Conservation (phyloP, 331 rosid genomes). For the Saraca asoca region DNA sequence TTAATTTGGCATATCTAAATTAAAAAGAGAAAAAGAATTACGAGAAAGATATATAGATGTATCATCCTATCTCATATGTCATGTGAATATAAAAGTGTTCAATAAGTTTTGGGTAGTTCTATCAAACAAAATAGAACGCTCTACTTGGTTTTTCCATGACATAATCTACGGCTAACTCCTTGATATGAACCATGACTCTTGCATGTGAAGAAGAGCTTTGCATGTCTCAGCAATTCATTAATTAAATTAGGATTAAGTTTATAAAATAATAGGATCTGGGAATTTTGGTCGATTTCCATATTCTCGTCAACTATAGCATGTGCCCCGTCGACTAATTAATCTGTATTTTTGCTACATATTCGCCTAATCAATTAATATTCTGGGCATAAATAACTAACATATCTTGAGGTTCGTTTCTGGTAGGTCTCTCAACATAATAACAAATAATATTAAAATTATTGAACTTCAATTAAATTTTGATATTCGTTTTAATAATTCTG, state of each 20-base stretch:
- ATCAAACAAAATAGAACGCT: not conserved
- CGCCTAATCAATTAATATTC: slow-evolving; percentile 30
- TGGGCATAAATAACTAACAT: slow-evolving; percentile 41
- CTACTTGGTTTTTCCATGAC: not conserved
- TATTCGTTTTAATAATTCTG: slow-evolving; percentile 1
- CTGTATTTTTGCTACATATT: slow-evolving; percentile 28
- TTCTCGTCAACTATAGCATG: slow-evolving; percentile 57
- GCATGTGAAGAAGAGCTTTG: slow-evolving; percentile 45
- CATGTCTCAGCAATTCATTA: slow-evolving; percentile 14
- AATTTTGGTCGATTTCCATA: slow-evolving; percentile 68
- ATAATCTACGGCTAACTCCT: slow-evolving; percentile 18
- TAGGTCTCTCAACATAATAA: slow-evolving; percentile 34
- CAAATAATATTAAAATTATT: not conserved
- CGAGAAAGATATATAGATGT: too few relatives aligned
- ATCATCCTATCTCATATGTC: too few relatives aligned
- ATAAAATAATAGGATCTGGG: slow-evolving; percentile 46
- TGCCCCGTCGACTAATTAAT: slow-evolving; percentile 35
- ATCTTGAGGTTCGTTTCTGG: slow-evolving; percentile 45
- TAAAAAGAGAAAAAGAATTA: not conserved
- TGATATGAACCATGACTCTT: slow-evolving; percentile 21
- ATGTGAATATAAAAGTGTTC: too few relatives aligned
- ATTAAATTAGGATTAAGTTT: slow-evolving; percentile 24
- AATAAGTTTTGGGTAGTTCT: too few relatives aligned
- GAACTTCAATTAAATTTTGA: not conserved
- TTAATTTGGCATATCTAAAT: not conserved